A percentile compares a stretch with the other conserved stretches of the same genome.
phyloP scores from a whole-genome alignment of 805 yeast genomes.

The Teunomyces cretensis region DNA sequence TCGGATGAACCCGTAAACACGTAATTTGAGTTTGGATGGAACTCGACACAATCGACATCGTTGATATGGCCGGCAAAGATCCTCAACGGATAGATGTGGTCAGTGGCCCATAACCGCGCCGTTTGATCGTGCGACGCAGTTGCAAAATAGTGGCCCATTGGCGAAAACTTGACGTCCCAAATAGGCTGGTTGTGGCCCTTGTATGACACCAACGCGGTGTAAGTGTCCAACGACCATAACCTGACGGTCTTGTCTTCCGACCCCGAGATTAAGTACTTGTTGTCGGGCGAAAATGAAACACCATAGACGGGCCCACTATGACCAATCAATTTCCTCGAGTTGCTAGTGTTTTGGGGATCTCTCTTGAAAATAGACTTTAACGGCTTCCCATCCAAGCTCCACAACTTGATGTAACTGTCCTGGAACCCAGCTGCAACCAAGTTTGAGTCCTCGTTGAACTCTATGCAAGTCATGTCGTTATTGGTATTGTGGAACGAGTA shows the following conservation, averaged over 20 bases:
- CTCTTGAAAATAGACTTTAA: constrained; percentile 58
- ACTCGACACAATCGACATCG: constrained; percentile 92
- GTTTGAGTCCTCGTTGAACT: constrained; percentile 84
- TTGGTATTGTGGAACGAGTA: constrained; percentile 96
- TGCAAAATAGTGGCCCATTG: constrained; percentile 96
- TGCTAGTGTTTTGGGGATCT: constrained; percentile 49
- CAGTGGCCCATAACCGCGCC: constrained; percentile 96
- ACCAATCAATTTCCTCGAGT: constrained; percentile 69
- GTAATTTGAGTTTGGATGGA: constrained; percentile 95
- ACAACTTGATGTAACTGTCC: constrained; percentile 84
- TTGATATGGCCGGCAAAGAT: constrained; percentile 96
- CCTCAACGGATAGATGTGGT: constrained; percentile 92
- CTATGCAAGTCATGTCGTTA: constrained; percentile 80
- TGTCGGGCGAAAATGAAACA: constrained; percentile 86
- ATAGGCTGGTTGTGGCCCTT: constrained; percentile 96
- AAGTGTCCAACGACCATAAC: constrained; percentile 92
- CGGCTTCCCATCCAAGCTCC: constrained; percentile 93
- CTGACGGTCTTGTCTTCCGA: constrained; percentile 93
- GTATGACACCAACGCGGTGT: constrained; percentile 85
- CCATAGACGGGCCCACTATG: constrained; percentile 96
- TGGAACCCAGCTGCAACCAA: constrained; percentile 92
- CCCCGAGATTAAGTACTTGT: constrained; percentile 71
- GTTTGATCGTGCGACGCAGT: constrained; percentile 98
- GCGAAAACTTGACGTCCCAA: constrained; percentile 96
- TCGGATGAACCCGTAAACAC: constrained; percentile 94